phyloP scores from a whole-genome alignment of 1,284 basidiomycete genomes.

The Apiotrichum veenhuisii region DNA sequence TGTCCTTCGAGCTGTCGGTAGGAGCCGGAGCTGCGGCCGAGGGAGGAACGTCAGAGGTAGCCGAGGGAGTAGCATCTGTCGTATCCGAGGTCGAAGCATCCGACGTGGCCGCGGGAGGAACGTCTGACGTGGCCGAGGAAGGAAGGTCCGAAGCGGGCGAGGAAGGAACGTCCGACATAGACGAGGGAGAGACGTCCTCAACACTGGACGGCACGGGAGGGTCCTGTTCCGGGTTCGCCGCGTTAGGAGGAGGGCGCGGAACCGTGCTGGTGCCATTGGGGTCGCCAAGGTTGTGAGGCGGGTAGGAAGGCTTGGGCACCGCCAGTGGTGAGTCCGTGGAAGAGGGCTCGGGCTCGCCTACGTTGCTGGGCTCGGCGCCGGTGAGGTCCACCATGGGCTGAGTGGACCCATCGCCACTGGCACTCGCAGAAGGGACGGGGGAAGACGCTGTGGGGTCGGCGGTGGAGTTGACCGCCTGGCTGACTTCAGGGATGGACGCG shows the following conservation, averaged over 20 bases:
- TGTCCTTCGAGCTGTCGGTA: neutral
- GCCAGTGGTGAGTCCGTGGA: constrained; percentile 1
- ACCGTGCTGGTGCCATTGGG: constrained; percentile 30
- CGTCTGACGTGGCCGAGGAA: constrained; percentile 1
- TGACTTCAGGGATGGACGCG: neutral
- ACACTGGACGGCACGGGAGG: constrained; percentile 31
- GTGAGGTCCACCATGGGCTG: neutral
- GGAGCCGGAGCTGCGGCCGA: neutral
- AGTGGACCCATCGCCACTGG: neutral
- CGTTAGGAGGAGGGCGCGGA: constrained; percentile 27
- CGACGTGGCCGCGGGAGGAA: neutral
- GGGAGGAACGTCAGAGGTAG: neutral
- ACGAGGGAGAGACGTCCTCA: constrained; percentile 30
- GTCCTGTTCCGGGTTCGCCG: constrained; percentile 21
- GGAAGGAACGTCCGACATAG: constrained; percentile 19
- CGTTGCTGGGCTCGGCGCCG: neutral
- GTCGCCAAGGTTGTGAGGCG: constrained; percentile 4
- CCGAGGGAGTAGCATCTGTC: neutral
- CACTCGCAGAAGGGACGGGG: neutral
- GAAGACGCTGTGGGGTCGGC: neutral
- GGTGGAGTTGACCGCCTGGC: neutral
- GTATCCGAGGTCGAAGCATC: neutral
- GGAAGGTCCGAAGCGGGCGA: neutral
- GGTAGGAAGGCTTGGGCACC: constrained; percentile 16
- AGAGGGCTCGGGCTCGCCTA: neutral